phyloP scores from a whole-genome alignment of 108 stramenopile species.

The Cyclotella atomus region DNA sequence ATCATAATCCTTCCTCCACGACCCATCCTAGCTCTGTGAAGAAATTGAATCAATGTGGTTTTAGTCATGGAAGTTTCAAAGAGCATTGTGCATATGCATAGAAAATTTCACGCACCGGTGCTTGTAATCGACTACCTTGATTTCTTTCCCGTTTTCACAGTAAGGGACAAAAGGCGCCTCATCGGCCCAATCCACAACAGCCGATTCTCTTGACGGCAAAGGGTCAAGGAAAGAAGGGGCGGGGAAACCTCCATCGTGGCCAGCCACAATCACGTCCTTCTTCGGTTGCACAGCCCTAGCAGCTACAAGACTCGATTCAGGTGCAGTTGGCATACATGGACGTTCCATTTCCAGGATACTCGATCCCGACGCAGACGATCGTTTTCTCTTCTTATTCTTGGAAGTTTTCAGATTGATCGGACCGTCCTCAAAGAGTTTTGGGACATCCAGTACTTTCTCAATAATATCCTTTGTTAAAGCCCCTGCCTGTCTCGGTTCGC shows the following conservation, averaged over 20 bases:
- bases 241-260: constrained; percentile 79
- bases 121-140: not conserved
- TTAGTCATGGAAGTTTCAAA: not conserved
- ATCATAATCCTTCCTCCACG: constrained; percentile 84
- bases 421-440: constrained; percentile 64
- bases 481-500: constrained; percentile 47
- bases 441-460: constrained; percentile 58
- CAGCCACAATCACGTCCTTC: constrained; percentile 58
- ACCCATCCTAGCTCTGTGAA: constrained; percentile 77
- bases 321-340: not conserved
- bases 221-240: constrained; percentile 81
- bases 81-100: no score
- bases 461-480: constrained; percentile 38
- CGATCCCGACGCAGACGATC: not conserved
- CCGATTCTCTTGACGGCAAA: constrained; percentile 59
- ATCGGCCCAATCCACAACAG: constrained; percentile 60
- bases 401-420: constrained; percentile 32
- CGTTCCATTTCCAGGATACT: not conserved
- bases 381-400: constrained; percentile 49
- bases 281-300: constrained; percentile 1
- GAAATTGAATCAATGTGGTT: constrained; percentile 41
- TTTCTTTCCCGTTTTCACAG: constrained; percentile 57
- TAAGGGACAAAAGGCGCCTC: constrained; percentile 67
- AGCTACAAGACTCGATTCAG: not conserved
- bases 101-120: no score